Evolutionary conservation across 257 asterid species (phyloP).

Genomic region (Gynochthodes officinalis): DNA sequence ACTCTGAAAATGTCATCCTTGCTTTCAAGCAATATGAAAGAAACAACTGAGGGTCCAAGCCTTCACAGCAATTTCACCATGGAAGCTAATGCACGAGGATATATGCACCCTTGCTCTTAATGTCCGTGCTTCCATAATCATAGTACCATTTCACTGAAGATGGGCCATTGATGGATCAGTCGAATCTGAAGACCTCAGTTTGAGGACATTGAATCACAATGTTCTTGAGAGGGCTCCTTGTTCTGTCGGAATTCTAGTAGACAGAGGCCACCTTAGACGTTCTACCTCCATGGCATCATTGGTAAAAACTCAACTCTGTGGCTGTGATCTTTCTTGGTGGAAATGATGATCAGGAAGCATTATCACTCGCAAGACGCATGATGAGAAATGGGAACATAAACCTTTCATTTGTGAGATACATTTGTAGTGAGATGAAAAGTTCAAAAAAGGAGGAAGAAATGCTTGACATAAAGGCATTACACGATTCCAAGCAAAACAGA

Average conservation of each 20-base stretch:
- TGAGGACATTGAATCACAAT: conserved; percentile 19
- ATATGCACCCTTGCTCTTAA: conserved; percentile 30
- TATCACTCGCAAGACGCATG: conserved; percentile 22
- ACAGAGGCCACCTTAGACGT: conserved; percentile 19
- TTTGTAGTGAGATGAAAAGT: neutral
- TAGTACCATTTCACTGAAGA: conserved; percentile 26
- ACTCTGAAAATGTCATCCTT: conserved; percentile 24
- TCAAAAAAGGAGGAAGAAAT: conserved; percentile 7
- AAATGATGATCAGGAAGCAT: conserved; percentile 22
- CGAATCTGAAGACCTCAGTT: conserved; percentile 23
- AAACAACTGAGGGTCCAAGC: conserved; percentile 18
- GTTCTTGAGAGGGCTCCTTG: conserved; percentile 30
- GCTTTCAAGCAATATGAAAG: conserved; percentile 27
- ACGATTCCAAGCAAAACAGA: conserved; percentile 19
- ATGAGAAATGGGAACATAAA: conserved; percentile 12
- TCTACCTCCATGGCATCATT: neutral
- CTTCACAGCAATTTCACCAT: conserved; percentile 29
- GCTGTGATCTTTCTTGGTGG: conserved; percentile 25
- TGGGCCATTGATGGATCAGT: conserved; percentile 28
- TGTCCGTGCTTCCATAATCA: conserved; percentile 19
- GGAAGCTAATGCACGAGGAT: conserved; percentile 30
- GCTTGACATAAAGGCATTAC: conserved; percentile 5
- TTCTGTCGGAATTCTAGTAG: conserved; percentile 26
- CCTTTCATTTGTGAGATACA: conserved; percentile 11
- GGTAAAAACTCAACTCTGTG: conserved; percentile 2